Conservation (phyloP, 2,329 filamentous ascomycete genomes). For the Scedosporium aurantiacum region DNA sequence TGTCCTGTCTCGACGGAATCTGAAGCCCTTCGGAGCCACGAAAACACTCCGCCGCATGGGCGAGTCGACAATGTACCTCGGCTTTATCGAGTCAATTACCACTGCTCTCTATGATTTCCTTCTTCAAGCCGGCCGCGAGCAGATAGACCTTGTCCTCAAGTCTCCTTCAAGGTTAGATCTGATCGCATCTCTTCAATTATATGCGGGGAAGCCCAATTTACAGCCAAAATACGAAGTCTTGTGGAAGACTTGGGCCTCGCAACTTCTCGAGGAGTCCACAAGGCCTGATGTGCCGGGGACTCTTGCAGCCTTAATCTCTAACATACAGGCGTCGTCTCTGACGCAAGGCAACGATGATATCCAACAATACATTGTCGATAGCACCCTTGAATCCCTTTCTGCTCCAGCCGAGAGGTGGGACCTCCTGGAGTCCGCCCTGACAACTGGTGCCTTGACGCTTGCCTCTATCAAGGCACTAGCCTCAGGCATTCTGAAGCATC, state of each 20-base stretch:
- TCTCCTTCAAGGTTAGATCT: slow-evolving; percentile 61
- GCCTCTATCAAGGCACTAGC: slow-evolving; percentile 22
- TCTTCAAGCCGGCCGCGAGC: slow-evolving; percentile 1
- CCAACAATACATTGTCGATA: slow-evolving; percentile 34
- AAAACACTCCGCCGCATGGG: slow-evolving; percentile 22
- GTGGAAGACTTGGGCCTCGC: slow-evolving; percentile 33
- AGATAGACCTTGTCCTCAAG: slow-evolving; percentile 31
- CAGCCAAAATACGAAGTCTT: slow-evolving; percentile 25
- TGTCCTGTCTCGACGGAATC: slow-evolving; percentile 37
- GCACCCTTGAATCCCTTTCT: slow-evolving; percentile 26
- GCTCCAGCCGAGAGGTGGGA: slow-evolving; percentile 26
- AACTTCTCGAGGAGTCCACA: slow-evolving; percentile 25
- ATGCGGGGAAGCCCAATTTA: slow-evolving; percentile 32
- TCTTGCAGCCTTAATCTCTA: slow-evolving; percentile 36
- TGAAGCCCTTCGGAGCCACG: slow-evolving; percentile 47
- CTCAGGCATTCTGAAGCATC: slow-evolving; percentile 20
- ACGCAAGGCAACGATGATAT: slow-evolving; percentile 28
- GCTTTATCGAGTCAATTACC: neutral
- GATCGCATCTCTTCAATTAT: slow-evolving; percentile 50
- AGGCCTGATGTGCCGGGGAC: slow-evolving; percentile 19
- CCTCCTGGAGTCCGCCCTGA: slow-evolving; percentile 36
- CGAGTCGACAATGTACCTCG: slow-evolving; percentile 6
- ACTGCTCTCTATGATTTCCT: slow-evolving; percentile 6
- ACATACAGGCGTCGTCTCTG: slow-evolving; percentile 25
- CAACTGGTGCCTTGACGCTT: slow-evolving; percentile 28